Evolutionary conservation across 257 asterid genomes (phyloP).

Genomic region (Scutellaria baicalensis): DNA sequence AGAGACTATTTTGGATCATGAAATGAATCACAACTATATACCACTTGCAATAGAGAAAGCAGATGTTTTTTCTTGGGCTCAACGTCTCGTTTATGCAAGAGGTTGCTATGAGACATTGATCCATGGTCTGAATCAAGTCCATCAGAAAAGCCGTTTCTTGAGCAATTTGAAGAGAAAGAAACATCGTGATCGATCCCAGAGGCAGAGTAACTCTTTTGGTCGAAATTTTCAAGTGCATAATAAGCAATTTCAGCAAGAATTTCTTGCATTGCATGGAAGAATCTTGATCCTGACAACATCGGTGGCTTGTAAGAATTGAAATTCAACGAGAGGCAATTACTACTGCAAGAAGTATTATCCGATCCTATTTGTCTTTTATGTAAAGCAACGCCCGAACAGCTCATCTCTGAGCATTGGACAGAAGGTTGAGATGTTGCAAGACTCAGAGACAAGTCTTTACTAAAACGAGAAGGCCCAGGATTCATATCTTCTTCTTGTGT

Average conservation of each 20-base stretch:
- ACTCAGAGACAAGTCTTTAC: constrained; percentile 61
- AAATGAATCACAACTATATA: constrained; percentile 1
- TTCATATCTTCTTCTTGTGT: constrained; percentile 19
- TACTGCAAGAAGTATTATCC: constrained; percentile 47
- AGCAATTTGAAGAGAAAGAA: constrained; percentile 13
- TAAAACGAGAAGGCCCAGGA: constrained; percentile 36
- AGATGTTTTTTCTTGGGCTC: constrained; percentile 59
- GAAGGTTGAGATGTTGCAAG: constrained; percentile 51
- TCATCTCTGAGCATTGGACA: constrained; percentile 45
- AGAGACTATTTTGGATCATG: not conserved
- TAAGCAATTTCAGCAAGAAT: constrained; percentile 63
- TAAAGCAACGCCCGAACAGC: constrained; percentile 23
- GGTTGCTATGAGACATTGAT: constrained; percentile 9
- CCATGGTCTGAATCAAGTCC: constrained; percentile 3
- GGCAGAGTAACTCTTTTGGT: constrained; percentile 14
- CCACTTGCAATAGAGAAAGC: constrained; percentile 65
- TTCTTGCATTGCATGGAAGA: constrained; percentile 62
- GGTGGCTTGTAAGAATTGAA: constrained; percentile 36
- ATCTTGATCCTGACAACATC: constrained; percentile 43
- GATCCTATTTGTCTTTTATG: constrained; percentile 32
- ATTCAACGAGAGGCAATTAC: constrained; percentile 37
- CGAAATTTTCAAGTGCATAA: constrained; percentile 37
- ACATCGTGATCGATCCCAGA: constrained; percentile 11
- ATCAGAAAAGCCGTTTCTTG: constrained; percentile 7
- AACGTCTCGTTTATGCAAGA: constrained; percentile 8